Evolutionary conservation across 768 basidiomycete species (phyloP).

Genomic region (Naematelia encephala): DNA sequence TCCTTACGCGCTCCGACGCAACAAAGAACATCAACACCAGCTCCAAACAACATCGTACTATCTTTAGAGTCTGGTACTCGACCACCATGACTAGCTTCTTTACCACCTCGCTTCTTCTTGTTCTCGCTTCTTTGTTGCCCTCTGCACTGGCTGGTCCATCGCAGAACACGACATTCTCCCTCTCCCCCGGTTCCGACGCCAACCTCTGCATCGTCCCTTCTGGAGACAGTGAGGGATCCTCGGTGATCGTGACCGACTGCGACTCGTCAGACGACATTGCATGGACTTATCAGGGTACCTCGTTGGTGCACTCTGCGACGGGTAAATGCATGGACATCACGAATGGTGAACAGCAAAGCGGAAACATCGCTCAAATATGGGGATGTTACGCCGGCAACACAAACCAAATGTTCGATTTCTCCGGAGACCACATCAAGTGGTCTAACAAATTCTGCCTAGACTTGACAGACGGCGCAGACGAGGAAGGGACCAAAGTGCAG

Average conservation of each 20-base stretch:
- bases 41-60: no score
- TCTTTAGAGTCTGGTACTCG: slow-evolving; percentile 25
- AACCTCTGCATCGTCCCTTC: slow-evolving; percentile 35
- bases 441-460: slow-evolving; percentile 32
- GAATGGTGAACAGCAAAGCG: slow-evolving; percentile 31
- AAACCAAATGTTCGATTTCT: slow-evolving; percentile 32
- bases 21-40: no score
- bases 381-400: slow-evolving; percentile 31
- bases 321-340: slow-evolving; percentile 36
- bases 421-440: slow-evolving; percentile 32
- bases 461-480: slow-evolving; percentile 34
- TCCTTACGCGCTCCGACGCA: neutral
- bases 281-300: slow-evolving; percentile 28
- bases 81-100: slow-evolving; percentile 22
- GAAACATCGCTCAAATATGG: slow-evolving; percentile 40
- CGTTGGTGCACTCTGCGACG: slow-evolving; percentile 27
- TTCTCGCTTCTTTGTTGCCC: slow-evolving; percentile 19
- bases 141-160: slow-evolving; percentile 16
- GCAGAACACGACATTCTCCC: slow-evolving; percentile 23
- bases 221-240: slow-evolving; percentile 23
- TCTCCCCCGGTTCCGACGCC: slow-evolving; percentile 32
- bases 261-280: slow-evolving; percentile 28
- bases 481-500: slow-evolving; percentile 28
- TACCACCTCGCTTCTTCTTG: slow-evolving; percentile 9
- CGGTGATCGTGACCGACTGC: slow-evolving; percentile 31